These are phyloP conservation scores for Rhodotorula taiwanensis DNA, from an alignment of 768 basidiomycete genomes.

Conservation along the genomic window DNA sequence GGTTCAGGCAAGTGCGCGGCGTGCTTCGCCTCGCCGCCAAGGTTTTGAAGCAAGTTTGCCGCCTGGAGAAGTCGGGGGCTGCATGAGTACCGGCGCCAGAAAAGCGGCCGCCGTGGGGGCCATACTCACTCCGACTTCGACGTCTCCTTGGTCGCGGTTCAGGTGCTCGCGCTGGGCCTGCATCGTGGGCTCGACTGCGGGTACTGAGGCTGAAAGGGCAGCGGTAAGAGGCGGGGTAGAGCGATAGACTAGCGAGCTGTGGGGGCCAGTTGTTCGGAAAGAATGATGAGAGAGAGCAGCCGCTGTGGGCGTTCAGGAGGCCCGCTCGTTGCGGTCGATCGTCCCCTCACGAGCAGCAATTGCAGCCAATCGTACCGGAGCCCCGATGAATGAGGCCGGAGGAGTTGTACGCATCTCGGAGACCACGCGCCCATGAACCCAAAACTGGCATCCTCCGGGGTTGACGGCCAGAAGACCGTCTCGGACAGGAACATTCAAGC, in stretches of 20 bases:
- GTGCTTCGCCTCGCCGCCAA: slow-evolving; percentile 4
- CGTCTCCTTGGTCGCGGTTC: slow-evolving; percentile 21
- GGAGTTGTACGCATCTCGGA: neutral
- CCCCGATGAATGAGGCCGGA: neutral
- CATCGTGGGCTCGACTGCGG: slow-evolving; percentile 2
- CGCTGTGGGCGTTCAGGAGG: neutral
- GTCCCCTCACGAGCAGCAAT: no score
- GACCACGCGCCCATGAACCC: neutral
- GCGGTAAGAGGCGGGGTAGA: neutral
- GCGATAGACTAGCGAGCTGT: neutral
- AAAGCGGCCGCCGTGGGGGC: no score
- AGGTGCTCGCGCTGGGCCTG: slow-evolving; percentile 32
- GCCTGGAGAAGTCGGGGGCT: neutral
- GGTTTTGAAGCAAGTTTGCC: slow-evolving; percentile 19
- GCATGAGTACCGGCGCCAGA: neutral
- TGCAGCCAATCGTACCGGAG: slow-evolving; percentile 1
- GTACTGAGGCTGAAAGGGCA: neutral
- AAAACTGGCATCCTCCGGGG: no score
- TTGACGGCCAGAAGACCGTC: no score
- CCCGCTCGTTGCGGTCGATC: neutral
- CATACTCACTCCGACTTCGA: slow-evolving; percentile 30
- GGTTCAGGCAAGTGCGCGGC: slow-evolving; percentile 1
- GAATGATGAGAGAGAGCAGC: neutral
- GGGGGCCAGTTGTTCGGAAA: neutral
- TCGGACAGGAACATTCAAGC: no score